Evolutionary conservation across 345 rosid genomes (phyloP).

Genomic region (Salix suchowensis): DNA sequence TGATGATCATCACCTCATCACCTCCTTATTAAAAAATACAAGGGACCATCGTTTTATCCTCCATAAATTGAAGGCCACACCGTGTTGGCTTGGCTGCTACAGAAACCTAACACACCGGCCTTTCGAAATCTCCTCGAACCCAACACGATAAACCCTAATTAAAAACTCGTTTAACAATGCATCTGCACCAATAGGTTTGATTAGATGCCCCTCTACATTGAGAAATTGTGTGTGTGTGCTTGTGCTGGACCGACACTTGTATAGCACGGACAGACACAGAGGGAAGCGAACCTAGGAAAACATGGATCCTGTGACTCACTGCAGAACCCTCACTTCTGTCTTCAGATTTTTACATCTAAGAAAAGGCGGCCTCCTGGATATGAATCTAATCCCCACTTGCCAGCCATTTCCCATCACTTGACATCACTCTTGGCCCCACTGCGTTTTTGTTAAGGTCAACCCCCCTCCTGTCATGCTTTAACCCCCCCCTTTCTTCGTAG

Average conservation of each 20-base stretch:
- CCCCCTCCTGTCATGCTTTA: not conserved
- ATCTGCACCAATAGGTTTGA: too few relatives aligned
- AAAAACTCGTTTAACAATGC: too few relatives aligned
- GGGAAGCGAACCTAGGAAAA: too few relatives aligned
- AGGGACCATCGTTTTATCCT: not conserved
- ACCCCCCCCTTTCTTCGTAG: not conserved
- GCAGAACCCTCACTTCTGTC: not conserved
- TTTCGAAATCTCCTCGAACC: too few relatives aligned
- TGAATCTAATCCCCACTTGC: not conserved
- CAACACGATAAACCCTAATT: too few relatives aligned
- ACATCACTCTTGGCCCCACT: conserved; percentile 10
- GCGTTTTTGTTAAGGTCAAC: not conserved
- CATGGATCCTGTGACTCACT: too few relatives aligned
- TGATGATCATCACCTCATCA: not conserved
- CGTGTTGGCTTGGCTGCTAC: not conserved
- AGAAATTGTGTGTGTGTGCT: too few relatives aligned
- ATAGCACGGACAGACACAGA: too few relatives aligned
- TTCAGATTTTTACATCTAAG: too few relatives aligned
- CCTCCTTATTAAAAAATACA: not conserved
- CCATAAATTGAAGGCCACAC: not conserved
- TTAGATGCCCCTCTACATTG: too few relatives aligned
- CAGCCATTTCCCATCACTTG: not conserved
- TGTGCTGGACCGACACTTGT: too few relatives aligned
- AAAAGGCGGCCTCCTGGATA: not conserved
- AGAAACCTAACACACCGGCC: too few relatives aligned